Evolutionary conservation across 805 yeast species (phyloP).

Genomic region (Yamadazyma sp.): DNA sequence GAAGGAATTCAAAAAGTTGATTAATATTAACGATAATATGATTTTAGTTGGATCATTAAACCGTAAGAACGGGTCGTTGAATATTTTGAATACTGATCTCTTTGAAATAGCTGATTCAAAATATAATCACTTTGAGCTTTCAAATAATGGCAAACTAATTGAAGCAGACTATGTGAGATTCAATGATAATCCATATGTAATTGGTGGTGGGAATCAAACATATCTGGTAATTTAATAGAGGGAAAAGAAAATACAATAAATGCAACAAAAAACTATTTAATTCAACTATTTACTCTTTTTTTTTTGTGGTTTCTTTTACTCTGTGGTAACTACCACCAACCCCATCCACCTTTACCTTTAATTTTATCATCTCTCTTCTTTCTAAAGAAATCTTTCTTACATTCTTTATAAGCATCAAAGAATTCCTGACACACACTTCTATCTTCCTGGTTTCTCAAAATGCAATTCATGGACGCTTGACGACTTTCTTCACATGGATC

Average conservation of each 20-base stretch:
- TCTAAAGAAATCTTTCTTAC: conserved; percentile 57
- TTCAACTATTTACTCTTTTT: not conserved
- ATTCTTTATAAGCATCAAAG: conserved; percentile 90
- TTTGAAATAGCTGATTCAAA: not conserved
- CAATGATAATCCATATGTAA: conserved; percentile 4
- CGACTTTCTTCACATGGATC: conserved; percentile 94
- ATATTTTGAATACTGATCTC: conserved; percentile 29
- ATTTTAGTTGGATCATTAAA: conserved; percentile 33
- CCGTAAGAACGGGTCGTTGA: conserved; percentile 33
- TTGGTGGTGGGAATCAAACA: conserved; percentile 13
- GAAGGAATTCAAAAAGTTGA: not conserved
- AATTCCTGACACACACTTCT: conserved; percentile 67
- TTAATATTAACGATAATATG: conserved; percentile 8
- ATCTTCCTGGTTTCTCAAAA: conserved; percentile 72
- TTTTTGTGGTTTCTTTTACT: not conserved
- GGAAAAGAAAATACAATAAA: not conserved
- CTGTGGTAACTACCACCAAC: conserved; percentile 25
- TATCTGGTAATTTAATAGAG: not conserved
- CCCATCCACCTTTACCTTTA: conserved; percentile 44
- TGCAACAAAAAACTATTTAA: not conserved
- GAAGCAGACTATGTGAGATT: conserved; percentile 2
- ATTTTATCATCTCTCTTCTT: conserved; percentile 34
- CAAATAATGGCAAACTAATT: not conserved
- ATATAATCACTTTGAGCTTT: not conserved
- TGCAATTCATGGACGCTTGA: conserved; percentile 79